Evolutionary conservation across 352 stramenopile species (phyloP).

Genomic region (Phytophthora hibernalis): DNA sequence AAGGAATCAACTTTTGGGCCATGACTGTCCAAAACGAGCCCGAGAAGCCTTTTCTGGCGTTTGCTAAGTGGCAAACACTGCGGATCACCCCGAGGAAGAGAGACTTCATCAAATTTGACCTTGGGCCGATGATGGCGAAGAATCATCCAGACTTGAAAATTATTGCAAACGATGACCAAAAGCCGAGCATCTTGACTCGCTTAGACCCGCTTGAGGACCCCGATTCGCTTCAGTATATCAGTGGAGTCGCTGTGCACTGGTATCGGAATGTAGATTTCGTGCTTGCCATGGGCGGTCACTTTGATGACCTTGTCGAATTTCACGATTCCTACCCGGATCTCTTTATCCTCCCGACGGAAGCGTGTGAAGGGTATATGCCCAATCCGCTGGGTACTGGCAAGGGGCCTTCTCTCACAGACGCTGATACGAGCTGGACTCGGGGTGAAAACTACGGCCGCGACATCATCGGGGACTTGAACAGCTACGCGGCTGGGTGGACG

Average conservation of each 20-base stretch:
- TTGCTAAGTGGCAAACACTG: conserved; percentile 57
- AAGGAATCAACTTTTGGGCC: conserved; percentile 67
- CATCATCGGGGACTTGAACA: conserved; percentile 88
- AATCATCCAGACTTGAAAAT: conserved; percentile 81
- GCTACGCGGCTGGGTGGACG: conserved; percentile 77
- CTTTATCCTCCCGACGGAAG: conserved; percentile 81
- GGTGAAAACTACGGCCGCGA: conserved; percentile 83
- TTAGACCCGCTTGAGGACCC: conserved; percentile 40
- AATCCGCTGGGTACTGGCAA: conserved; percentile 46
- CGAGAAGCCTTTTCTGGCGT: conserved; percentile 35
- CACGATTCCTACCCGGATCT: conserved; percentile 58
- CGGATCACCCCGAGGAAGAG: conserved; percentile 44
- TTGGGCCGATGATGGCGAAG: conserved; percentile 63
- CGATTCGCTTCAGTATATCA: conserved; percentile 65
- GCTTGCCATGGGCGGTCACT: conserved; percentile 36
- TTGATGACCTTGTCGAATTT: conserved; percentile 48
- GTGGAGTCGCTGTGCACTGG: conserved; percentile 88
- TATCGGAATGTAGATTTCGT: conserved; percentile 60
- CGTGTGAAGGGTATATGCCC: conserved; percentile 62
- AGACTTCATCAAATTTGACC: conserved; percentile 73
- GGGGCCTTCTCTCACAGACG: conserved; percentile 44
- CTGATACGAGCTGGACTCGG: conserved; percentile 57
- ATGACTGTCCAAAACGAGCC: conserved; percentile 87
- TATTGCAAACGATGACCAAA: conserved; percentile 84
- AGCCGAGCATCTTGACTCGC: conserved; percentile 52